Percentiles rank a stretch among this genome's conserved stretches.
phyloP scores from a whole-genome alignment of 2,329 filamentous ascomycete species.

The Ophiocordyceps camponoti-floridani region DNA sequence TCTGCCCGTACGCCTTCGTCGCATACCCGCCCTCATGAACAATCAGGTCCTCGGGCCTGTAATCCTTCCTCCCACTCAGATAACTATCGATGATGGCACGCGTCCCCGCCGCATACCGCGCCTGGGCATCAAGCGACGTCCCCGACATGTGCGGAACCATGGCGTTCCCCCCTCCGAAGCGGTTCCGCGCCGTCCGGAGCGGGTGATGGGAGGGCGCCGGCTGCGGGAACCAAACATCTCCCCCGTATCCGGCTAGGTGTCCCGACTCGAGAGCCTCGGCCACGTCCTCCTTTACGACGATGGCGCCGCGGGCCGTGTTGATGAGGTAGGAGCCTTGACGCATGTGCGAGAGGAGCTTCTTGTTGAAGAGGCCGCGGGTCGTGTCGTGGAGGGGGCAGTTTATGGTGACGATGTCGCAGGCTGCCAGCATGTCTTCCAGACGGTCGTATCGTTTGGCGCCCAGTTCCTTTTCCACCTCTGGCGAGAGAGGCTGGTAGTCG shows the following conservation, averaged over 20 bases:
- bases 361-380: slow-evolving; percentile 93
- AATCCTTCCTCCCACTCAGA: slow-evolving; percentile 74
- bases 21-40: slow-evolving; percentile 82
- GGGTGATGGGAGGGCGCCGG: slow-evolving; percentile 86
- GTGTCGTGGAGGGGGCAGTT: slow-evolving; percentile 99
- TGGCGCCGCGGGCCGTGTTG: slow-evolving; percentile 97
- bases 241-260: slow-evolving; percentile 77
- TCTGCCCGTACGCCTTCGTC: slow-evolving; percentile 81
- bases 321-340: slow-evolving; percentile 66
- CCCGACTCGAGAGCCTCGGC: slow-evolving; percentile 82
- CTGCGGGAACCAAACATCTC: slow-evolving; percentile 95
- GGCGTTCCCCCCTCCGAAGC: slow-evolving; percentile 92
- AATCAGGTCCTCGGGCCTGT: slow-evolving; percentile 79
- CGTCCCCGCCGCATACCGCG: slow-evolving; percentile 71
- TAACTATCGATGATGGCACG: slow-evolving; percentile 88
- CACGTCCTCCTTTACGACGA: slow-evolving; percentile 98
- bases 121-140: slow-evolving; percentile 95
- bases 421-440: slow-evolving; percentile 83
- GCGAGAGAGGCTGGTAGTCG: slow-evolving; percentile 86
- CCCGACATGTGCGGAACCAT: slow-evolving; percentile 99
- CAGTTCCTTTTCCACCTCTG: slow-evolving; percentile 88
- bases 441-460: slow-evolving; percentile 75
- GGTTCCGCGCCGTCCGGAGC: slow-evolving; percentile 83
- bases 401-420: slow-evolving; percentile 97
- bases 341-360: slow-evolving; percentile 54